Base-by-base conservation (phyloP, 495 filamentous ascomycete species). In the Podospora conica region DNA sequence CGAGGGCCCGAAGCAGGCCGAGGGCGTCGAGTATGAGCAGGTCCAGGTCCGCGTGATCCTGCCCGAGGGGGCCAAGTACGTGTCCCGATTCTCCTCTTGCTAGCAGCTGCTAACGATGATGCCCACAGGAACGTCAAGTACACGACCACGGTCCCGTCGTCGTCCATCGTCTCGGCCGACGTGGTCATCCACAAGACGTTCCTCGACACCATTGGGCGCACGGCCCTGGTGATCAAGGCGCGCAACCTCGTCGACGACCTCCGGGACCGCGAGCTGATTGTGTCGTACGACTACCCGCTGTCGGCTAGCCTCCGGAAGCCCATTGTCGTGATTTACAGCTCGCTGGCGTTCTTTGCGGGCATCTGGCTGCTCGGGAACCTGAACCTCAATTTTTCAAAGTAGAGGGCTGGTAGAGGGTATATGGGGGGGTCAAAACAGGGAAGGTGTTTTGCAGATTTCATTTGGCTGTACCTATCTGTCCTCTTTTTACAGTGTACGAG, bases 131-230 rank as follows among this genome's bases (percentile, higher is more conserved):
- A 92, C 72, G 85, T 93, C 58, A 78, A 85, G 70, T 92, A 84
- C 73, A 77, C 81, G 60, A 89, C 90, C 22, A 76, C 84, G 22
- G 77, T 91, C 48, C 89, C 89, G 1, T 69, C 73, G 23, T 79
- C 84, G 23, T 82, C 85, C 8, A 84, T 89, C 54, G 84, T 82
- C 62, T 79, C 86, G 9, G 86, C 90, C 77, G 69, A 67, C 9
- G 68, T 82, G 4, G 71, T 72, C 48, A 61, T 78, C 12, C 72
- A 81, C 69, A 88, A 87, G 74, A 97, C 93, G 2, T 98, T 92
- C 78, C 89, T 98, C 83, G 95, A 98, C 77, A 98, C 96, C 1
- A 75, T 91, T 29, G 95, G 95, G 67, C 91, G 95, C 28, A 92
- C 92, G 25, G 86, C 88, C 3, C 83, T 98, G 58, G 90, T 85